phyloP scores from a whole-genome alignment of 73 alveolate species.

The Blepharisma japonicum region DNA sequence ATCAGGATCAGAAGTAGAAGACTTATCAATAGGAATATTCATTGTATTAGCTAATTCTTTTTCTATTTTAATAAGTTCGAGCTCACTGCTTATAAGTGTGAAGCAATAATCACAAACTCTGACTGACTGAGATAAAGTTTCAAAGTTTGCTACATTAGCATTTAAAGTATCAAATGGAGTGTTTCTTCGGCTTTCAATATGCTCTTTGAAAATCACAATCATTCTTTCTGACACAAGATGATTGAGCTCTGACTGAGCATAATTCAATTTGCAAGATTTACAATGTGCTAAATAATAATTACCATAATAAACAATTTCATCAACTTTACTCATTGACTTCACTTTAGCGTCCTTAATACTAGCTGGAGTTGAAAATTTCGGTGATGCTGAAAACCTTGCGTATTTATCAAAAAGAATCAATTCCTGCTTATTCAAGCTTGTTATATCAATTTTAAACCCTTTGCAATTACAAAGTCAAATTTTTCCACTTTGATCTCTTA shows the following conservation, averaged over 20 bases:
- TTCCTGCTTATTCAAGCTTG: no score
- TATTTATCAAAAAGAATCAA: no score
- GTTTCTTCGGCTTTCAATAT: background rate
- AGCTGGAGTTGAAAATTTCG: no score
- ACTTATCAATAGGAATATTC: background rate
- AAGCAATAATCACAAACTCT: constrained; percentile 2
- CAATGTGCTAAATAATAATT: background rate
- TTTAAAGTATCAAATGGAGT: background rate
- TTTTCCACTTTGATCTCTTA: constrained; percentile 15
- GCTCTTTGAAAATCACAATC: background rate
- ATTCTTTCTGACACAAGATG: background rate
- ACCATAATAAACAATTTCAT: no score
- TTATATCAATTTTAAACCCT: background rate
- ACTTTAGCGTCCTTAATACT: no score
- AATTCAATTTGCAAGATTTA: background rate
- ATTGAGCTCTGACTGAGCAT: background rate
- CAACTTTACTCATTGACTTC: no score
- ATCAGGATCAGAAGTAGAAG: no score
- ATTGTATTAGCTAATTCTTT: background rate
- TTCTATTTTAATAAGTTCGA: background rate
- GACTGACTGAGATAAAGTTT: background rate
- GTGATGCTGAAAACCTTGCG: no score
- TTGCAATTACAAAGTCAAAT: background rate
- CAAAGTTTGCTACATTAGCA: background rate
- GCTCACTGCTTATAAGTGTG: background rate